These are phyloP conservation scores for Alternaria sp. DNA, from an alignment of 2,329 filamentous ascomycete genomes.

Conservation along the genomic window DNA sequence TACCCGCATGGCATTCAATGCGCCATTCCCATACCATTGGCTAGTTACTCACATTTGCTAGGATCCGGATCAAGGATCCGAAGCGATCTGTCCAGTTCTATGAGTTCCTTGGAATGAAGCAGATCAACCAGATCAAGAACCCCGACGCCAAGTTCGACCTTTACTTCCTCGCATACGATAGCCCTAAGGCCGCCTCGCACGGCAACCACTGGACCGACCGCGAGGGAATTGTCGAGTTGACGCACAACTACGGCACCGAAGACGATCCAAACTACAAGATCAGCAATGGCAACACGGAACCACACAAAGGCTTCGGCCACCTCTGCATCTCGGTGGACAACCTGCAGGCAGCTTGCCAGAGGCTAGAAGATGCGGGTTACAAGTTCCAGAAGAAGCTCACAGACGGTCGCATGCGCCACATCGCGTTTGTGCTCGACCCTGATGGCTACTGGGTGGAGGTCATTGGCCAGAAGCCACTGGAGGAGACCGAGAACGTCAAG, in stretches of 20 bases:
- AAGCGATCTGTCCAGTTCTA: slow-evolving; percentile 87
- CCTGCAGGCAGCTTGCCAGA: slow-evolving; percentile 86
- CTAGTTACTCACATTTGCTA: slow-evolving; percentile 11
- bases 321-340: slow-evolving; percentile 72
- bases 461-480: slow-evolving; percentile 72
- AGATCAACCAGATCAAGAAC: slow-evolving; percentile 80
- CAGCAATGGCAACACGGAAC: slow-evolving; percentile 90
- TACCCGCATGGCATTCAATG: slow-evolving; percentile 19
- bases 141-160: slow-evolving; percentile 92
- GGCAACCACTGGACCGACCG: slow-evolving; percentile 80
- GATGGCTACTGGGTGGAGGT: slow-evolving; percentile 79
- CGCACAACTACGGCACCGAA: slow-evolving; percentile 87
- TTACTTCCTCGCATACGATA: slow-evolving; percentile 93
- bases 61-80: slow-evolving; percentile 88
- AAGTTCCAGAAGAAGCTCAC: slow-evolving; percentile 93
- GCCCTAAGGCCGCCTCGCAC: slow-evolving; percentile 73
- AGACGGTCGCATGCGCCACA: slow-evolving; percentile 74
- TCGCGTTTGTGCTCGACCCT: slow-evolving; percentile 89
- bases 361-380: slow-evolving; percentile 89
- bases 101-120: slow-evolving; percentile 85
- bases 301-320: slow-evolving; percentile 84
- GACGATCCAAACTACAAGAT: slow-evolving; percentile 79
- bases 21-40: slow-evolving; percentile 4
- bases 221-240: slow-evolving; percentile 87
- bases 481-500: slow-evolving; percentile 73